A percentile compares a stretch with the other conserved stretches of the same genome.
These are phyloP conservation scores for Phytophthora syringae DNA, from an alignment of 352 stramenopile genomes.

Conservation along the genomic window DNA sequence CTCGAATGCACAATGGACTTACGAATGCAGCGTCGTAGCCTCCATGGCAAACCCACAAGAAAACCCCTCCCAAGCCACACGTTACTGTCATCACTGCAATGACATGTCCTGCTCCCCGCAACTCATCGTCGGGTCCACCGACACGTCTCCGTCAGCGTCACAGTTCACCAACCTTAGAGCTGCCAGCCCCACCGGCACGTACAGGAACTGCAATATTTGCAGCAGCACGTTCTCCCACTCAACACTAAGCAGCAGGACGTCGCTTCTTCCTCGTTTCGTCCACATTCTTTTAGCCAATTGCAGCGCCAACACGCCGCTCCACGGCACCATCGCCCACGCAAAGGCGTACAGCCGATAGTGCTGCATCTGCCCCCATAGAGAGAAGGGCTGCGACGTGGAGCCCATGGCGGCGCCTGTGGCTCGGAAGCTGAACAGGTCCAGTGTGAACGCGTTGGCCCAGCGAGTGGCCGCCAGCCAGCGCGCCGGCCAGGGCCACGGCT, in stretches of 20 bases:
- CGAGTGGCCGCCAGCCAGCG: slow-evolving; percentile 58
- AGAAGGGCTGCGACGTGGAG: slow-evolving; percentile 59
- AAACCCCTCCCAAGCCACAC: slow-evolving; percentile 48
- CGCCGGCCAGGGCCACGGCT: slow-evolving; percentile 76
- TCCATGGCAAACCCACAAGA: slow-evolving; percentile 50
- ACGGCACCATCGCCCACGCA: slow-evolving; percentile 39
- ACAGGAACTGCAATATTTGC: slow-evolving; percentile 54
- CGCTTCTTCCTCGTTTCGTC: slow-evolving; percentile 24
- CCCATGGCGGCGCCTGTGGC: slow-evolving; percentile 63
- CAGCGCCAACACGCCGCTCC: slow-evolving; percentile 9
- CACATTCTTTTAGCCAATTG: slow-evolving; percentile 11
- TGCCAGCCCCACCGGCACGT: slow-evolving; percentile 63
- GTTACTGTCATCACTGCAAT: slow-evolving; percentile 43
- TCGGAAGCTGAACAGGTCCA: slow-evolving; percentile 64
- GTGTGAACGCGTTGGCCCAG: slow-evolving; percentile 58
- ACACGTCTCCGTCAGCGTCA: slow-evolving; percentile 40
- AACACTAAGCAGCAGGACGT: slow-evolving; percentile 35
- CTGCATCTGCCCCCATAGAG: slow-evolving; percentile 63
- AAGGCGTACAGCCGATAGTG: slow-evolving; percentile 72
- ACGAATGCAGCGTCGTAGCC: slow-evolving; percentile 44
- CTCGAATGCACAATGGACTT: slow-evolving; percentile 35
- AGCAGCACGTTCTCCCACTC: slow-evolving; percentile 58
- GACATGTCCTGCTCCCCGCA: slow-evolving; percentile 43
- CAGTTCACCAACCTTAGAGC: slow-evolving; percentile 72
- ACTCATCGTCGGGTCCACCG: slow-evolving; percentile 52